phyloP scores from a whole-genome alignment of 2,329 filamentous ascomycete genomes.

The Aplosporella prunicola region DNA sequence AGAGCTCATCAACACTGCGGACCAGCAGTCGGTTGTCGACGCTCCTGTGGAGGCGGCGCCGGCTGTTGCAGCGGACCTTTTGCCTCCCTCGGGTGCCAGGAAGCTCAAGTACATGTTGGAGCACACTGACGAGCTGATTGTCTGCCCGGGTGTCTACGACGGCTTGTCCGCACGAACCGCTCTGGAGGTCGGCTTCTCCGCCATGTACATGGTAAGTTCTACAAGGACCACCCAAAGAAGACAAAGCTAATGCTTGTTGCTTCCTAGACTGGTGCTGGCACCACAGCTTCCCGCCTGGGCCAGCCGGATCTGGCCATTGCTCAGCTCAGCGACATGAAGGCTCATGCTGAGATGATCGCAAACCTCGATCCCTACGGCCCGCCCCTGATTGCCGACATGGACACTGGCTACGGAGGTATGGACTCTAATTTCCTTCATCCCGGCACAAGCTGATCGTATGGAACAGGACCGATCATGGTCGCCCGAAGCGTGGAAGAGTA shows the following conservation, averaged over 20 bases:
- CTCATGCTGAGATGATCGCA: constrained; percentile 55
- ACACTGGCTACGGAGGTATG: constrained; percentile 19
- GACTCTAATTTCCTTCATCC: constrained; percentile 50
- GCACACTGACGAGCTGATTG: constrained; percentile 31
- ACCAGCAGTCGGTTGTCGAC: too few relatives aligned
- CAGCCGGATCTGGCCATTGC: constrained; percentile 54
- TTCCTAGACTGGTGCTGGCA: constrained; percentile 51
- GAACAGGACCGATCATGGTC: constrained; percentile 26
- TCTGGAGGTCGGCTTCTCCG: constrained; percentile 51
- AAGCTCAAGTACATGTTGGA: constrained; percentile 21
- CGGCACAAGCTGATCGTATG: constrained; percentile 52
- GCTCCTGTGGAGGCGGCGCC: too few relatives aligned
- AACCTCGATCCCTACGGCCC: constrained; percentile 43
- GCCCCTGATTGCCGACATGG: constrained; percentile 54
- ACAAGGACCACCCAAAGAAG: background rate
- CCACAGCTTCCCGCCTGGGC: constrained; percentile 51
- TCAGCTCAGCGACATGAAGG: constrained; percentile 53
- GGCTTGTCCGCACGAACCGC: constrained; percentile 57
- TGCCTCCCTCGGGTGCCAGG: background rate
- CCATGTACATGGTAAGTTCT: constrained; percentile 56
- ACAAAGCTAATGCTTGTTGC: background rate
- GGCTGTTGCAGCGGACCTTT: too few relatives aligned
- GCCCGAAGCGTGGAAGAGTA: constrained; percentile 41
- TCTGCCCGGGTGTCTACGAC: constrained; percentile 60
- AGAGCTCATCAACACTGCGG: too few relatives aligned